A percentile compares a stretch with the other conserved stretches of the same genome.
These are phyloP conservation scores for Solanum stenotomum DNA, from an alignment of 257 asterid species.

Conservation along the genomic window DNA sequence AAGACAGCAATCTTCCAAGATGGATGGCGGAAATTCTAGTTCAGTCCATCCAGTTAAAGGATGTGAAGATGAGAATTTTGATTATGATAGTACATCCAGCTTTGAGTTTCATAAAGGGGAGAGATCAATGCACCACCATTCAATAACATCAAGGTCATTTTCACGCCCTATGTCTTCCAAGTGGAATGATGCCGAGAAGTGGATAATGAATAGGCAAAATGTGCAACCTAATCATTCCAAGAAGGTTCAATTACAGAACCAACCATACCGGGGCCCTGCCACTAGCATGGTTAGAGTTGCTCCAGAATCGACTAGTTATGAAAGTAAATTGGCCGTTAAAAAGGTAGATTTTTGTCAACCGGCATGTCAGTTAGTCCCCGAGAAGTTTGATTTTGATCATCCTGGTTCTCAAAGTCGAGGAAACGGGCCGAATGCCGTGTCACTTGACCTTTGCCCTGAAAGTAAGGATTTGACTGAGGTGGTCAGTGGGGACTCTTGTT, in stretches of 20 bases:
- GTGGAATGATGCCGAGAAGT: conserved; percentile 98
- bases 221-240: conserved; percentile 40
- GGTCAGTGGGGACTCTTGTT: conserved; percentile 20
- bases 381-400: conserved; percentile 35
- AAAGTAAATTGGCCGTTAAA: conserved; percentile 48
- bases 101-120: conserved; percentile 95
- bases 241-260: conserved; percentile 39
- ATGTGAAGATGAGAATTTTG: conserved; percentile 78
- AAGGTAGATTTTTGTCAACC: conserved; percentile 72
- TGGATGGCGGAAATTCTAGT: conserved; percentile 49
- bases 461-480: conserved; percentile 56
- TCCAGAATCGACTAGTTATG: conserved; percentile 45
- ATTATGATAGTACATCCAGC: conserved; percentile 95
- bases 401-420: conserved; percentile 27
- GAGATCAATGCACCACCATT: conserved; percentile 50
- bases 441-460: conserved; percentile 45
- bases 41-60: conserved; percentile 52
- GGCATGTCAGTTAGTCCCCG: conserved; percentile 21
- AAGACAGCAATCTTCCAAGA: conserved; percentile 37
- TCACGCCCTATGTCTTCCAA: conserved; percentile 81
- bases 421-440: conserved; percentile 12
- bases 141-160: conserved; percentile 36
- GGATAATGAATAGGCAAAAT: conserved; percentile 81
- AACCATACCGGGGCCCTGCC: conserved; percentile 25
- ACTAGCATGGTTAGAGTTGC: conserved; percentile 39